Evolutionary conservation across 176 grass and related monocot species (phyloP), one percentile per base, ranked within the genome.

Genomic region (Luzula sylvatica): DNA sequence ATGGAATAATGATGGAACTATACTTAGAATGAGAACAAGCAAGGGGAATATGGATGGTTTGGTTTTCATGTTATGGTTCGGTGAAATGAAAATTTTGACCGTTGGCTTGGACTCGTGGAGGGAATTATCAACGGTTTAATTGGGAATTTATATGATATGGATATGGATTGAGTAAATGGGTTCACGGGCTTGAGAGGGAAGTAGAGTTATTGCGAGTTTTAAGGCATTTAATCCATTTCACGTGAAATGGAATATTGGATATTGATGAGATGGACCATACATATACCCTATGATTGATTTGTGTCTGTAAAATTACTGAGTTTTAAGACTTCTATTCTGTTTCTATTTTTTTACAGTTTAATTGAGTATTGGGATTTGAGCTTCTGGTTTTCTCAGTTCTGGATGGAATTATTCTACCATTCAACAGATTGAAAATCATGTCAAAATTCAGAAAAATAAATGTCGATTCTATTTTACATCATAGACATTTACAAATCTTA

Each of bases 151-250:
- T 88, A 76, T 72, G 57, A 53, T 16, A 38, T 50, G 20, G 53
- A 72, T 20, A 55, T 69, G 50, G 22, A 61, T 19, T 14, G 26
- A 29, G 41, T 86, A 57, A 98, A 82, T 90, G 78, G 38, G 75
- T 56, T 87, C 84, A 87, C 83, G 81, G 68, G 71, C 79, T 54
- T 17, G 54, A 20, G 71, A 15, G 70, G 73, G 80, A 53, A 14
- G 0, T 50, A 60, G 32, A 73, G 38, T 87, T 24, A 87, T 21
- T 71, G 60, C 25, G 42, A 84, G 71, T 61, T 23, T 26, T 16
- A 38, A 15, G 24, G 73, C 76, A 95, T 88, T 95, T 16, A 95
- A 95, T 84, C 69, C 65, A 48, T 47, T 82, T 95, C 89, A 95
- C 89, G 89, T 71, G 88, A 81, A 87, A 82, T 23, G 45, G 23